Evolutionary conservation across 108 stramenopile species (phyloP).

Genomic region (Stephanodiscus triporus): DNA sequence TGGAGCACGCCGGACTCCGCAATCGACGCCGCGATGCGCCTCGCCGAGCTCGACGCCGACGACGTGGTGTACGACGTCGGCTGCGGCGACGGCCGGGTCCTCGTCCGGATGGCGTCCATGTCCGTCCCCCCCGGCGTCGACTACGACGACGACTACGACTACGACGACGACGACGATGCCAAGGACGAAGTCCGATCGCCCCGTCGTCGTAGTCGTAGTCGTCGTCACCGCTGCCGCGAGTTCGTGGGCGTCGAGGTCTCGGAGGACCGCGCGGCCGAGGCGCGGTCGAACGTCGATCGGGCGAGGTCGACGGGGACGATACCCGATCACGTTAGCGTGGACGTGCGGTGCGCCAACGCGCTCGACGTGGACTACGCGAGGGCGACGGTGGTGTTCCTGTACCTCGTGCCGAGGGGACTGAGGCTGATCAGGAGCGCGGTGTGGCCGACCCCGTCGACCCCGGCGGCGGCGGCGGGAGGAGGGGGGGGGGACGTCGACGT

Average conservation of each 20-base stretch:
- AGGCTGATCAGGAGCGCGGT: conserved; percentile 62
- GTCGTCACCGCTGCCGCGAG: conserved; percentile 32
- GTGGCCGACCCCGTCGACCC: conserved; percentile 4
- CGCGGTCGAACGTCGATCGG: conserved; percentile 34
- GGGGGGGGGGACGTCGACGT: background rate
- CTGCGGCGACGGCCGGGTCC: conserved; percentile 84
- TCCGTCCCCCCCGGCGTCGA: conserved; percentile 4
- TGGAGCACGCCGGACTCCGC: conserved; percentile 75
- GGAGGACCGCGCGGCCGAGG: conserved; percentile 47
- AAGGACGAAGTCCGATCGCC: too few species aligned
- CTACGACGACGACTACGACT: background rate
- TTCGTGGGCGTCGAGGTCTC: conserved; percentile 87
- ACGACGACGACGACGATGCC: conserved; percentile 23
- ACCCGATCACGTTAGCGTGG: conserved; percentile 44
- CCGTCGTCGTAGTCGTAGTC: too few species aligned
- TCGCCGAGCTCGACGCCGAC: conserved; percentile 28
- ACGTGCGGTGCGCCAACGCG: conserved; percentile 71
- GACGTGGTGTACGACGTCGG: conserved; percentile 78
- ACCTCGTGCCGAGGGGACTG: conserved; percentile 85
- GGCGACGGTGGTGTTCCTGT: conserved; percentile 79
- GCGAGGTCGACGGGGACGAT: conserved; percentile 38
- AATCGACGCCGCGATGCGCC: conserved; percentile 52
- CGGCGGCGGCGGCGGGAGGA: background rate
- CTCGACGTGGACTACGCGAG: conserved; percentile 56
- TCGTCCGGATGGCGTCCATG: conserved; percentile 67